Conservation (phyloP, 495 filamentous ascomycete genomes). For the Penicillium ochrochloron region DNA sequence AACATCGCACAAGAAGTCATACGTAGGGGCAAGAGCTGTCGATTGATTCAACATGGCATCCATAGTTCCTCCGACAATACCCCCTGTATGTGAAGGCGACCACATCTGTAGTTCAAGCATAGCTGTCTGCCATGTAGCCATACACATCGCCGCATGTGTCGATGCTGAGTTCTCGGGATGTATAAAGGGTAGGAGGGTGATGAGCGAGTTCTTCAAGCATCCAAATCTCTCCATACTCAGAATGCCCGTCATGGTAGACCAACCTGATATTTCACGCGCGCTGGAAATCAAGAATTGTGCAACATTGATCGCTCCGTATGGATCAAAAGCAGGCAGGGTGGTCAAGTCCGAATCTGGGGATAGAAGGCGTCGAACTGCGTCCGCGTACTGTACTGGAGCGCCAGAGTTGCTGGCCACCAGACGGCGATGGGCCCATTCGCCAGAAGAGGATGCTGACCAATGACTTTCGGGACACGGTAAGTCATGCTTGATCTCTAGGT, state of each 20-base stretch:
- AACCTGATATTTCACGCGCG: conserved; percentile 44
- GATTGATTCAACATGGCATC: conserved; percentile 36
- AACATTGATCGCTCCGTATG: conserved; percentile 45
- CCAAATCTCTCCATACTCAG: conserved; percentile 42
- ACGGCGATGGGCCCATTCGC: conserved; percentile 41
- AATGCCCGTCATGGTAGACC: conserved; percentile 46
- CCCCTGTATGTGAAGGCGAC: conserved; percentile 42
- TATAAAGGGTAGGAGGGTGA: conserved; percentile 35
- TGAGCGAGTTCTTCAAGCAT: conserved; percentile 36
- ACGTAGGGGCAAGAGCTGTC: conserved; percentile 33
- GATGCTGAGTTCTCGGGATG: conserved; percentile 17
- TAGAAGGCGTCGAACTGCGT: conserved; percentile 40
- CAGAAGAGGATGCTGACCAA: conserved; percentile 36
- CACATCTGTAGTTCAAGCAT: conserved; percentile 46
- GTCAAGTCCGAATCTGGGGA: conserved; percentile 29
- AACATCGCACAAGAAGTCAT: conserved; percentile 32
- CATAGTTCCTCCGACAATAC: conserved; percentile 39
- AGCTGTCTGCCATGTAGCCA: conserved; percentile 44
- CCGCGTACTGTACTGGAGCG: conserved; percentile 35
- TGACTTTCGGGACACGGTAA: conserved; percentile 37
- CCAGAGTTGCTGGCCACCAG: conserved; percentile 25
- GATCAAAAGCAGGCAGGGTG: conserved; percentile 36
- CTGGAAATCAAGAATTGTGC: conserved; percentile 45
- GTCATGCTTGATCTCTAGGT: conserved; percentile 45
- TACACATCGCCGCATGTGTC: conserved; percentile 16